Conservation (phyloP, 768 basidiomycete genomes). For the Suillus hirtellus region DNA sequence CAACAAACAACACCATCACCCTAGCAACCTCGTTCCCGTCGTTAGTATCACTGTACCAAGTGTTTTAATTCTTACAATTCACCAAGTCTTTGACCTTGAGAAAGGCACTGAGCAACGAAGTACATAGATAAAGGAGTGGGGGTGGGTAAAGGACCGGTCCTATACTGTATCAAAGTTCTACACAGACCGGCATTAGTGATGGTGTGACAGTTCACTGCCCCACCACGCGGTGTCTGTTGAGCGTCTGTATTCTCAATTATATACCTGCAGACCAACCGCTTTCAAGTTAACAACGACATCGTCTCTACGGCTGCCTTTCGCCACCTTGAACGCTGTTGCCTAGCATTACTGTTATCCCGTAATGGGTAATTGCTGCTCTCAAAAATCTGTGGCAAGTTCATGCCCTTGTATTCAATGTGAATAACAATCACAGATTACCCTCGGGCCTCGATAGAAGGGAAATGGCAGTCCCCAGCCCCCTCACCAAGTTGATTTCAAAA, state of each 20-base stretch:
- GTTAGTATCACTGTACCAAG: too few relatives aligned
- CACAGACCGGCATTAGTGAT: not conserved
- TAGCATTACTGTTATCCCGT: too few relatives aligned
- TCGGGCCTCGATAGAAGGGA: not conserved
- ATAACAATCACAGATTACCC: not conserved
- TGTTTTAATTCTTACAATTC: too few relatives aligned
- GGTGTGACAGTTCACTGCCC: not conserved
- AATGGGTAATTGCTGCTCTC: not conserved
- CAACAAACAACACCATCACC: too few relatives aligned
- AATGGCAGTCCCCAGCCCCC: not conserved
- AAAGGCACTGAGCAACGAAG: too few relatives aligned
- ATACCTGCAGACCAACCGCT: not conserved
- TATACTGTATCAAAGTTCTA: too few relatives aligned
- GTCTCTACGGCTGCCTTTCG: not conserved
- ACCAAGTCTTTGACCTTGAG: too few relatives aligned
- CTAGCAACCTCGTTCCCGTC: too few relatives aligned
- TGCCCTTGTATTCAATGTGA: not conserved
- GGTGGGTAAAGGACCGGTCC: too few relatives aligned
- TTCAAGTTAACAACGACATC: not conserved
- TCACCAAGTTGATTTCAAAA: not conserved
- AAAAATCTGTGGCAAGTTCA: not conserved
- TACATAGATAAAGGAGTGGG: too few relatives aligned
- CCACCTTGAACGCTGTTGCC: too few relatives aligned
- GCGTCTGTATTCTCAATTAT: not conserved
- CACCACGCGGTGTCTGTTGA: not conserved